These are phyloP conservation scores for Erysiphe pulchra DNA, from an alignment of 2,329 filamentous ascomycete species.

Conservation along the genomic window DNA sequence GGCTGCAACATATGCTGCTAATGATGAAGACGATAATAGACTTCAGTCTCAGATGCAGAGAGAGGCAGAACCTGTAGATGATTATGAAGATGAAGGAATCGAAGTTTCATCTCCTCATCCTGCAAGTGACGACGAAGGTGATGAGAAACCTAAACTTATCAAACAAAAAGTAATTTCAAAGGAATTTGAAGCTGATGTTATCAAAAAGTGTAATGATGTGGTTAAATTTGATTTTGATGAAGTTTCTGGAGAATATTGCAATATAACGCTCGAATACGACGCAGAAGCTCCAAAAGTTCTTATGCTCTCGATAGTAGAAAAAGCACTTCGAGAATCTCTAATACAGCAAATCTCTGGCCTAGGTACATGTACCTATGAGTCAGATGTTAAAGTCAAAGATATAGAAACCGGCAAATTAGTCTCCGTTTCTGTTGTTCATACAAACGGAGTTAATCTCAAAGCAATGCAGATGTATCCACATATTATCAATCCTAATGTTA, in stretches of 20 bases:
- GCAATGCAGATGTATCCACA: constrained; percentile 79
- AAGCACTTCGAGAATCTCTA: constrained; percentile 49
- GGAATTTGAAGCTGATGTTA: constrained; percentile 35
- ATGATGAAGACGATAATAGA: constrained; percentile 72
- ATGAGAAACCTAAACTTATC: constrained; percentile 10
- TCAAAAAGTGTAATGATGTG: constrained; percentile 37
- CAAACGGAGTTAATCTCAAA: constrained; percentile 62
- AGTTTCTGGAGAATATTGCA: constrained; percentile 43
- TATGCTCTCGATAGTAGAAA: constrained; percentile 75
- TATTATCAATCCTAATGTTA: constrained; percentile 61
- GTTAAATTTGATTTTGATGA: constrained; percentile 62
- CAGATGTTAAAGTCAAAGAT: constrained; percentile 27
- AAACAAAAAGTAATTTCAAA: constrained; percentile 4
- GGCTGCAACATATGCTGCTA: constrained; percentile 69
- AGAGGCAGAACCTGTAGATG: constrained; percentile 29
- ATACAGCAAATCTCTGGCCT: constrained; percentile 71
- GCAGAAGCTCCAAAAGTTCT: constrained; percentile 65
- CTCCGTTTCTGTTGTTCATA: constrained; percentile 37
- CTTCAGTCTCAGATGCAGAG: constrained; percentile 38
- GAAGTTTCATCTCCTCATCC: constrained; percentile 21
- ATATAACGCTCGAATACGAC: constrained; percentile 63
- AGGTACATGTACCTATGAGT: constrained; percentile 40
- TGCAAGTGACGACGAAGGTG: constrained; percentile 13
- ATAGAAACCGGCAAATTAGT: constrained; percentile 21
- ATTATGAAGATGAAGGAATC: constrained; percentile 29